Evolutionary conservation across 805 yeast genomes (phyloP).

Genomic region (Blastobotrys mokoenaii): DNA sequence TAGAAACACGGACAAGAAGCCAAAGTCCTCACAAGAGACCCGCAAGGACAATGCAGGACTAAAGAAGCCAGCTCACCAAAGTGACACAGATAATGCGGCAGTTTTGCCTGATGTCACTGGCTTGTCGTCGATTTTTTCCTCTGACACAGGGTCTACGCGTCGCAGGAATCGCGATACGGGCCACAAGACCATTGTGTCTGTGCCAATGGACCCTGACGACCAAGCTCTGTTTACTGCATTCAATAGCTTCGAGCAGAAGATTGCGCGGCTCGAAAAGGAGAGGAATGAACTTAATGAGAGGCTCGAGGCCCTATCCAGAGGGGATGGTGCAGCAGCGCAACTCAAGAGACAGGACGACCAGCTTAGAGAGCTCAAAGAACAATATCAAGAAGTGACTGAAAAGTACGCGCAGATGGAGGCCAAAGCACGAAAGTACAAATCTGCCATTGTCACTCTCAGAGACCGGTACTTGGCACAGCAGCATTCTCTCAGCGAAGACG

Average conservation of each 20-base stretch:
- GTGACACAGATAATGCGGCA: neutral
- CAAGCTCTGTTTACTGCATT: conserved; percentile 15
- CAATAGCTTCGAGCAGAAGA: conserved; percentile 11
- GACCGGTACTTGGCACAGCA: conserved; percentile 1
- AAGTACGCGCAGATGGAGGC: conserved; percentile 5
- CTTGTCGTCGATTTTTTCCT: conserved; percentile 13
- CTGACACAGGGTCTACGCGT: conserved; percentile 6
- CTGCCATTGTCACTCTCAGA: conserved; percentile 2
- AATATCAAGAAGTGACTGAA: conserved; percentile 4
- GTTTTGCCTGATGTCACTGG: conserved; percentile 15
- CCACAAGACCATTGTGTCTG: conserved; percentile 17
- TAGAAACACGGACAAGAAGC: neutral
- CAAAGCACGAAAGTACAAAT: conserved; percentile 9
- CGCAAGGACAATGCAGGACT: neutral
- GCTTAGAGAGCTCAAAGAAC: conserved; percentile 2
- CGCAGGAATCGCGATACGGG: conserved; percentile 2
- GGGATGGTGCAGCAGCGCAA: neutral
- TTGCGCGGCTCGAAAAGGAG: conserved; percentile 19
- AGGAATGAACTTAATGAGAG: conserved; percentile 5
- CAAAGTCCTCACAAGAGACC: neutral
- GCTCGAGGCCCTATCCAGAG: neutral
- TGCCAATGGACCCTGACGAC: conserved; percentile 16
- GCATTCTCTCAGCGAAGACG: neutral
- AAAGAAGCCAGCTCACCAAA: neutral
- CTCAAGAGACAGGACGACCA: conserved; percentile 6